Conservation (phyloP, 78 protist genomes). For the slime mould (Dictyostelium discoideum) region dicty_2.7 NC_007090.3:3385501-3386000, state of each 20-base stretch:
- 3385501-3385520: conserved; percentile 99
- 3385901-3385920: not conserved
- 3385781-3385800: not conserved
- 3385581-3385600: conserved; percentile 99
- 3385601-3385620: conserved; percentile 98
- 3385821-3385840: not conserved
- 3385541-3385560: conserved; percentile 97
- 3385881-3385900: not conserved
- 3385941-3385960: conserved; percentile 50
- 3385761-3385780: not conserved
- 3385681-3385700: not conserved
- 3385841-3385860: too few species aligned
- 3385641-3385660: conserved; percentile 92
- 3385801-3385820: not conserved
- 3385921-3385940: conserved; percentile 23
- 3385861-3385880: not conserved
- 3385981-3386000: conserved; percentile 35
- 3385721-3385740: not conserved
- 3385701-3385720: not conserved
- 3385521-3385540: conserved; percentile 99
- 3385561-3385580: conserved; percentile 99
- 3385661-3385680: not conserved
- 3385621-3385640: conserved; percentile 99
- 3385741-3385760: not conserved
- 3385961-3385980: conserved; percentile 48